Evolutionary conservation across 495 filamentous ascomycete genomes (phyloP).

Genomic region (Neurospora cerealis): DNA sequence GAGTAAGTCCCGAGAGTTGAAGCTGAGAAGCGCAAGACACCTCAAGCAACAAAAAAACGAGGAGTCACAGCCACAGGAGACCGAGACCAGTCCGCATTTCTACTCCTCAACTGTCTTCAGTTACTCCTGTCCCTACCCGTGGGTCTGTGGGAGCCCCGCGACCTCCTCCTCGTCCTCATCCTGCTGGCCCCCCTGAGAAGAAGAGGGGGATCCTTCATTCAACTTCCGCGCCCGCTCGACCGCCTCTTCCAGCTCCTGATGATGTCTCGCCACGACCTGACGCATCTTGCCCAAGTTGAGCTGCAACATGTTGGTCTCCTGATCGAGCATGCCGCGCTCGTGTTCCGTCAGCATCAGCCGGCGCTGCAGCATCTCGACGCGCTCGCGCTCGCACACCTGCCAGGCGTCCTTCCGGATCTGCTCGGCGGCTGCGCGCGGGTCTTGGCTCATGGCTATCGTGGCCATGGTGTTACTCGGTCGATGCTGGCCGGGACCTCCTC

Average conservation of each 20-base stretch:
- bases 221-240: constrained; percentile 8
- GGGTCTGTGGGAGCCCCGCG: background rate
- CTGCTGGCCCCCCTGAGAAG: background rate
- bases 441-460: constrained; percentile 4
- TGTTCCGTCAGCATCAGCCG: constrained; percentile 14
- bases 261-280: constrained; percentile 1
- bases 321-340: constrained; percentile 15
- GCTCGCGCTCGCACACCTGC: constrained; percentile 15
- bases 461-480: background rate
- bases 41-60: background rate
- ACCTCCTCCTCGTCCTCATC: background rate
- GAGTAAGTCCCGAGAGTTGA: background rate
- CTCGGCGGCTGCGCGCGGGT: constrained; percentile 13
- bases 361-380: constrained; percentile 15
- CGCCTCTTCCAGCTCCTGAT: constrained; percentile 3
- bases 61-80: background rate
- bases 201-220: background rate
- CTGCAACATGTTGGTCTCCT: constrained; percentile 14
- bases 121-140: background rate
- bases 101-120: background rate
- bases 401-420: constrained; percentile 18
- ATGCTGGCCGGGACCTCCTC: background rate
- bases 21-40: background rate
- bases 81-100: background rate
- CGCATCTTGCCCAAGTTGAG: constrained; percentile 13